phyloP scores from a whole-genome alignment of 2,329 filamentous ascomycete genomes.

The Fusarium dlaminii region DNA sequence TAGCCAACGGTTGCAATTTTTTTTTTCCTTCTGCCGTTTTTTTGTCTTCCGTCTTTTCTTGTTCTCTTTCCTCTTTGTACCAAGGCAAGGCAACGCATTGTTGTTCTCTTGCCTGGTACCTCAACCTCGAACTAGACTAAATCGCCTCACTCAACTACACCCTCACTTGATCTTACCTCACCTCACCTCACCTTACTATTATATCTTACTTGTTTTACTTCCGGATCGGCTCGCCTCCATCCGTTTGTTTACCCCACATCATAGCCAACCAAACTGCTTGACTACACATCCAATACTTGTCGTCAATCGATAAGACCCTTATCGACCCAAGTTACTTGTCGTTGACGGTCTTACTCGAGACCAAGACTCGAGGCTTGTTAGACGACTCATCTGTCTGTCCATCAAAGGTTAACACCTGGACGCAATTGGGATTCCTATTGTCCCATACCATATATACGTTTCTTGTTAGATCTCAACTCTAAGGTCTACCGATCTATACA shows the following conservation, averaged over 20 bases:
- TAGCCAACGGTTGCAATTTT: conserved; percentile 38
- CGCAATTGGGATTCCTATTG: conserved; percentile 2
- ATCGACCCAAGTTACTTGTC: conserved; percentile 1
- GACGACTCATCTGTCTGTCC: neutral
- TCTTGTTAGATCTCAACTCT: conserved; percentile 18
- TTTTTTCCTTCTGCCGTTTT: conserved; percentile 37
- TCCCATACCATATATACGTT: conserved; percentile 42
- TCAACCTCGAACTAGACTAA: conserved; percentile 18
- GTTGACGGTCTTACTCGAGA: conserved; percentile 16
- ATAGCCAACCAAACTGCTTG: conserved; percentile 34
- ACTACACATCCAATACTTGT: neutral
- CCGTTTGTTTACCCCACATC: conserved; percentile 42
- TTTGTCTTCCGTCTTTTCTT: conserved; percentile 36
- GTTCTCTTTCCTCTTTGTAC: conserved; percentile 14
- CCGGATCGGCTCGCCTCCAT: conserved; percentile 27
- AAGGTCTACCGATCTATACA: conserved; percentile 4
- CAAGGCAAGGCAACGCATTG: conserved; percentile 16
- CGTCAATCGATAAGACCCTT: conserved; percentile 44
- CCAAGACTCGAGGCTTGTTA: neutral
- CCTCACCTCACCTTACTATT: neutral
- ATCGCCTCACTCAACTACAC: conserved; percentile 15
- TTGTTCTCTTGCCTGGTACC: conserved; percentile 15
- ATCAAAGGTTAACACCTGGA: neutral
- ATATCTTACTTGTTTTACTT: conserved; percentile 9
- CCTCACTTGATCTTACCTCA: neutral